Conservation (phyloP, 345 rosid species). For the Mercurialis annua region DNA sequence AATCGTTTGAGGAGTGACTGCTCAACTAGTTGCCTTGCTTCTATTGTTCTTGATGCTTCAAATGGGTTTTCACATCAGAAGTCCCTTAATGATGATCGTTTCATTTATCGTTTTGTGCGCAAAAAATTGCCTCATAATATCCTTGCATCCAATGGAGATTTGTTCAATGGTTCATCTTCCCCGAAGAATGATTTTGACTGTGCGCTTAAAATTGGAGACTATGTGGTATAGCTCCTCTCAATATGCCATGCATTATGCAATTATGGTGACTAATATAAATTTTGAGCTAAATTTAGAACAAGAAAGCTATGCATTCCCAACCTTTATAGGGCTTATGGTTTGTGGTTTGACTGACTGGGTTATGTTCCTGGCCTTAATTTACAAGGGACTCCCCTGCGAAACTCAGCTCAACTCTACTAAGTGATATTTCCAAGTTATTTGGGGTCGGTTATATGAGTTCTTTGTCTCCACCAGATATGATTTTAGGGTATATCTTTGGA, state of each 20-base stretch:
- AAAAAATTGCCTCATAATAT: slow-evolving; percentile 32
- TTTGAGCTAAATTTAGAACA: neutral
- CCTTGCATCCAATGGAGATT: slow-evolving; percentile 36
- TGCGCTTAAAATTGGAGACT: slow-evolving; percentile 74
- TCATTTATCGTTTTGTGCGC: slow-evolving; percentile 69
- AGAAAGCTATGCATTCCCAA: neutral
- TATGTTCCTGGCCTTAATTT: neutral
- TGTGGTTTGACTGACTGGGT: neutral
- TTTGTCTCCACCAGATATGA: no score
- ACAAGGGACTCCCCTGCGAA: neutral
- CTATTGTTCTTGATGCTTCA: slow-evolving; percentile 71
- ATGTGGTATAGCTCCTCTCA: slow-evolving; percentile 54
- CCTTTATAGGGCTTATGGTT: neutral
- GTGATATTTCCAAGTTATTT: no score
- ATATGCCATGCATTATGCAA: neutral
- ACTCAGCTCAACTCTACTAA: no score
- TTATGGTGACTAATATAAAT: neutral
- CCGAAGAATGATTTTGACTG: slow-evolving; percentile 47
- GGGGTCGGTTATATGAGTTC: no score
- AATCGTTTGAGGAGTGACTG: slow-evolving; percentile 37
- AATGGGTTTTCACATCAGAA: slow-evolving; percentile 39
- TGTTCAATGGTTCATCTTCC: slow-evolving; percentile 26
- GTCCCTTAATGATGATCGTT: slow-evolving; percentile 51
- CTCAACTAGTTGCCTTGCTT: slow-evolving; percentile 50
- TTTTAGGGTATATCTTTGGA: no score